These are phyloP conservation scores for Zalerion maritima DNA, from an alignment of 495 filamentous ascomycete genomes.

Conservation along the genomic window DNA sequence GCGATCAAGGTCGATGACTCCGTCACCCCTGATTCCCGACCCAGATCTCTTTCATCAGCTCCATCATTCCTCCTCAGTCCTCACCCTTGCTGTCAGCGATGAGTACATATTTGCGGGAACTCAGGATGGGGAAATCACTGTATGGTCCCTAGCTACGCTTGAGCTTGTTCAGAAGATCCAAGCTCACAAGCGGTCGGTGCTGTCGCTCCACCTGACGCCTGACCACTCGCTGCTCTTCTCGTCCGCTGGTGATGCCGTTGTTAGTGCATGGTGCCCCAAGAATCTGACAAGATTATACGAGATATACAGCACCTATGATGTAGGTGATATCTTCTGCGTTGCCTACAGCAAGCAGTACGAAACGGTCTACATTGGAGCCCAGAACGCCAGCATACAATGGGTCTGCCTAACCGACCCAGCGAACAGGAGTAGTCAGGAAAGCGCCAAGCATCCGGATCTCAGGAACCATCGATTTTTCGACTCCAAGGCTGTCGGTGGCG, in stretches of 20 bases:
- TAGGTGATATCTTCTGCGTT: slow-evolving; percentile 89
- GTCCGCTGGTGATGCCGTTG: slow-evolving; percentile 81
- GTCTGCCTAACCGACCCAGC: slow-evolving; percentile 30
- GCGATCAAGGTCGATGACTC: too few relatives aligned
- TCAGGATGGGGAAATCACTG: slow-evolving; percentile 80
- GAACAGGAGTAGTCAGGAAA: slow-evolving; percentile 41
- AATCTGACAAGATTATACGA: slow-evolving; percentile 50
- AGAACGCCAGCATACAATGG: slow-evolving; percentile 86
- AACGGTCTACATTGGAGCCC: slow-evolving; percentile 81
- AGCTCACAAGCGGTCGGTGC: slow-evolving; percentile 80
- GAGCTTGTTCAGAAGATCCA: slow-evolving; percentile 60
- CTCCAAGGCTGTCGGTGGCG: slow-evolving; percentile 63
- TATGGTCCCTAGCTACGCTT: slow-evolving; percentile 80
- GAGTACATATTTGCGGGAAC: slow-evolving; percentile 71
- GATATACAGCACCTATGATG: slow-evolving; percentile 86
- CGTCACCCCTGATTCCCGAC: slow-evolving; percentile 20
- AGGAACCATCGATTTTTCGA: slow-evolving; percentile 93
- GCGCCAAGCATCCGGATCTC: slow-evolving; percentile 56
- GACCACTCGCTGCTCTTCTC: slow-evolving; percentile 74
- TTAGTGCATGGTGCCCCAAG: slow-evolving; percentile 55
- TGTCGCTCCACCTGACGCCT: slow-evolving; percentile 64
- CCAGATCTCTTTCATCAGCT: slow-evolving; percentile 55
- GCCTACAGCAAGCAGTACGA: slow-evolving; percentile 64
- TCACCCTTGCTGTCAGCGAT: slow-evolving; percentile 50
- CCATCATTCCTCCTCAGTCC: slow-evolving; percentile 55